These are phyloP conservation scores for Geotrichum reessii DNA, from an alignment of 1,139 yeast species.

Conservation along the genomic window DNA sequence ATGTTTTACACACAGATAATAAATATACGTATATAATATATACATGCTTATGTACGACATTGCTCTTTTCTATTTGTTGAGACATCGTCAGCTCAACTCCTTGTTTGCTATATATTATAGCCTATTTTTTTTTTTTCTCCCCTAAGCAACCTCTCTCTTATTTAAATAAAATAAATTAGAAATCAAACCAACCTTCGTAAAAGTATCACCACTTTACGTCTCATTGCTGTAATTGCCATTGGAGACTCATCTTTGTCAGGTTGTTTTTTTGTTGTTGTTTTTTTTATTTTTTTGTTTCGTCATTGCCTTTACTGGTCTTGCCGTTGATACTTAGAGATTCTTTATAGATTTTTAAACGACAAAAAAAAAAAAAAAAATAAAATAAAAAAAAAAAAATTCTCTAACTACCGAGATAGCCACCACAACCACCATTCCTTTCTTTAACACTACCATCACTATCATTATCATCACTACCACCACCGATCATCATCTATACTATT, in stretches of 20 bases:
- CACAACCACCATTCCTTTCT: not conserved
- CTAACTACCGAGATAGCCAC: not conserved
- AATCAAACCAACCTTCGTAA: not conserved
- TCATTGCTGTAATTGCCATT: not conserved
- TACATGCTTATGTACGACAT: no score
- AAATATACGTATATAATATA: no score
- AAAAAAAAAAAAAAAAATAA: not conserved
- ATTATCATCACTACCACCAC: not conserved
- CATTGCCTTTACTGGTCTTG: not conserved
- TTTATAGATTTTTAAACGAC: not conserved
- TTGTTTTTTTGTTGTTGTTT: no score
- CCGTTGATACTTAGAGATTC: not conserved
- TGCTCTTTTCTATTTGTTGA: not conserved
- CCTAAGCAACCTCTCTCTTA: not conserved
- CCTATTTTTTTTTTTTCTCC: not conserved
- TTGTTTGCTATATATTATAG: not conserved
- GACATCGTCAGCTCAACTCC: not conserved
- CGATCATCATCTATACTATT: not conserved
- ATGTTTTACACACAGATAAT: no score
- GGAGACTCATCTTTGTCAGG: not conserved
- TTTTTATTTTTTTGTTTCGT: not conserved
- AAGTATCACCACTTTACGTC: not conserved
- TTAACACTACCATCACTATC: slow-evolving; percentile 2
- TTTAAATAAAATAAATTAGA: no score
- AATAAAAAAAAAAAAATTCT: not conserved